Percentiles rank a stretch among this genome's conserved stretches.
Conservation (phyloP, 371 early-diverging fungal species). For the Parasitella parasitica region DNA sequence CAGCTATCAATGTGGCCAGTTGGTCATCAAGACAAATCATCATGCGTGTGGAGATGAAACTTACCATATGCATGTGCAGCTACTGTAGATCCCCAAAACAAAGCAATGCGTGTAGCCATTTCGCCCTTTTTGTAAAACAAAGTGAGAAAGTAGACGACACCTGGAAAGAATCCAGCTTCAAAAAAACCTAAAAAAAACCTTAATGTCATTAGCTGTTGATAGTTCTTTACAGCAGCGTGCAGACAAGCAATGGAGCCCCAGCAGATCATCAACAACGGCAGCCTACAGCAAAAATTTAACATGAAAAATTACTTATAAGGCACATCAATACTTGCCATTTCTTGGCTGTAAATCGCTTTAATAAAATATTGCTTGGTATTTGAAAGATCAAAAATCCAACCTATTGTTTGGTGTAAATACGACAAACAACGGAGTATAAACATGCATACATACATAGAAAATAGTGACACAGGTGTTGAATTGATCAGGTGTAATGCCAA, state of each 20-base stretch:
- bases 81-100: slow-evolving; percentile 49
- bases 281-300: slow-evolving; percentile 34
- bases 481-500: slow-evolving; percentile 46
- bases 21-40: not conserved
- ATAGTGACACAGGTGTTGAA: slow-evolving; percentile 49
- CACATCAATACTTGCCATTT: slow-evolving; percentile 36
- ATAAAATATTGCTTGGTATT: slow-evolving; percentile 47
- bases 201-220: slow-evolving; percentile 27
- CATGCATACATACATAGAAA: slow-evolving; percentile 28
- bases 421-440: not conserved
- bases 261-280: slow-evolving; percentile 41
- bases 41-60: too few species aligned
- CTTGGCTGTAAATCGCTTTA: slow-evolving; percentile 40
- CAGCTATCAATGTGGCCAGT: slow-evolving; percentile 30
- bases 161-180: slow-evolving; percentile 51
- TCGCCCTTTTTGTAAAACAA: slow-evolving; percentile 48
- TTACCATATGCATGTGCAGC: slow-evolving; percentile 50
- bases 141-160: slow-evolving; percentile 44
- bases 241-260: slow-evolving; percentile 45
- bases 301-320: too few species aligned
- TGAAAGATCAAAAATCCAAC: slow-evolving; percentile 47
- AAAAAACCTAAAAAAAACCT: slow-evolving; percentile 48
- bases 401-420: slow-evolving; percentile 3
- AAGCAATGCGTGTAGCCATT: slow-evolving; percentile 51
- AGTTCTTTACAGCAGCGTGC: slow-evolving; percentile 36